phyloP scores from a whole-genome alignment of 2,329 filamentous ascomycete species.

The Grosmannia clavigera region DNA sequence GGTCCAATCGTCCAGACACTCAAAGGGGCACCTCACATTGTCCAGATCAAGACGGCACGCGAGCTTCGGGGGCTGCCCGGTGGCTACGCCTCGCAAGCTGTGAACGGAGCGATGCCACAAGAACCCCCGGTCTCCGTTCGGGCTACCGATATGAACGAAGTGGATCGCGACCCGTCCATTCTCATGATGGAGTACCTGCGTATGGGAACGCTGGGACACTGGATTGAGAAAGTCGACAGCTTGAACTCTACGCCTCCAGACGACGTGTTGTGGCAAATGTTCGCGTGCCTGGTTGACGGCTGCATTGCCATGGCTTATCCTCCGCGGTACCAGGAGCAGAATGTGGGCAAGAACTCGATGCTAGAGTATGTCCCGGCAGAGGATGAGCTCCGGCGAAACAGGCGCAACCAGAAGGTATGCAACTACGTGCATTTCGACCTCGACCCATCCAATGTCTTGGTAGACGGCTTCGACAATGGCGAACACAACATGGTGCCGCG shows the following conservation, averaged over 20 bases:
- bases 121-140: background rate
- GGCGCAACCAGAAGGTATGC: background rate
- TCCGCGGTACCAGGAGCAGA: background rate
- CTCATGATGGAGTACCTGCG: conserved; percentile 9
- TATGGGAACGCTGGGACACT: conserved; percentile 6
- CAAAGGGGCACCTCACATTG: conserved; percentile 3
- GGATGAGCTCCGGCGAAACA: background rate
- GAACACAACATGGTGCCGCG: background rate
- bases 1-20: background rate
- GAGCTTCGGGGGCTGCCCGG: conserved; percentile 2
- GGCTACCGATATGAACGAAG: background rate
- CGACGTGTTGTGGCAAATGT: conserved; percentile 9
- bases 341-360: background rate
- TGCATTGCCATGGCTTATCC: conserved; percentile 12
- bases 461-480: background rate
- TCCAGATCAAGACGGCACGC: background rate
- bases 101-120: conserved; percentile 1
- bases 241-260: background rate
- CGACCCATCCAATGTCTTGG: conserved; percentile 12
- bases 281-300: conserved; percentile 10
- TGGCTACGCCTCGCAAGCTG: background rate
- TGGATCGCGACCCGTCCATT: background rate
- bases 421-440: conserved; percentile 13
- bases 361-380: background rate
- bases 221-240: background rate